Conservation (phyloP, 257 asterid species). For the Cynanchum wilfordii region DNA sequence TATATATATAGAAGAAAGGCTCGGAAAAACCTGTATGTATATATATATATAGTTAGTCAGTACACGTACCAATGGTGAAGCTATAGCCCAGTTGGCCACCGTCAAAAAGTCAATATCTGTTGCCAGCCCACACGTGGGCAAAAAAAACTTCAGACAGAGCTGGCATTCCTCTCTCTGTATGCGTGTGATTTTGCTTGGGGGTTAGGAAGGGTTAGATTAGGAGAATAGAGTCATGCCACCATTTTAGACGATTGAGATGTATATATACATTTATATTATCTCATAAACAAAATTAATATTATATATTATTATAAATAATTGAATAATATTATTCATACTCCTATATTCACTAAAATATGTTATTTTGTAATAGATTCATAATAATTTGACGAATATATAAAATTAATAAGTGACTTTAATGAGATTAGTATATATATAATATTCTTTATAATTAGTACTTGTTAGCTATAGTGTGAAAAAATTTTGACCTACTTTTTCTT, state of each 20-base stretch:
- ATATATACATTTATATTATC: too few relatives aligned
- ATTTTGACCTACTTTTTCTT: conserved; percentile 28
- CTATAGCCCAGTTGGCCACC: conserved; percentile 21
- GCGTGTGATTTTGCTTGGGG: neutral
- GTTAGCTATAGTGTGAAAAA: conserved; percentile 15
- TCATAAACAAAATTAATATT: too few relatives aligned
- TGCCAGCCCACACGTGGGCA: conserved; percentile 60
- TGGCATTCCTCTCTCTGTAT: conserved; percentile 31
- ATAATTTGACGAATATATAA: too few relatives aligned
- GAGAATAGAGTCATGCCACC: neutral
- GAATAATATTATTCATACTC: too few relatives aligned
- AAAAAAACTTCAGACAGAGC: conserved; percentile 28
- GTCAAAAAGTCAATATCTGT: conserved; percentile 57
- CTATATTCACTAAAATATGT: too few relatives aligned
- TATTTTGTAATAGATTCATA: too few relatives aligned
- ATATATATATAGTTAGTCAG: neutral
- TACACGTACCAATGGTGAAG: conserved; percentile 6
- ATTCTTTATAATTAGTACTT: too few relatives aligned
- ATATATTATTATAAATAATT: too few relatives aligned
- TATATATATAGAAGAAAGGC: neutral
- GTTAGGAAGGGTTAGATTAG: neutral
- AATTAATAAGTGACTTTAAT: too few relatives aligned
- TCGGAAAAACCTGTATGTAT: neutral
- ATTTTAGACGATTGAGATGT: too few relatives aligned
- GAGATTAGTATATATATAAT: too few relatives aligned